Conservation (phyloP, 306 rosid species). For the Vicia faba region DNA sequence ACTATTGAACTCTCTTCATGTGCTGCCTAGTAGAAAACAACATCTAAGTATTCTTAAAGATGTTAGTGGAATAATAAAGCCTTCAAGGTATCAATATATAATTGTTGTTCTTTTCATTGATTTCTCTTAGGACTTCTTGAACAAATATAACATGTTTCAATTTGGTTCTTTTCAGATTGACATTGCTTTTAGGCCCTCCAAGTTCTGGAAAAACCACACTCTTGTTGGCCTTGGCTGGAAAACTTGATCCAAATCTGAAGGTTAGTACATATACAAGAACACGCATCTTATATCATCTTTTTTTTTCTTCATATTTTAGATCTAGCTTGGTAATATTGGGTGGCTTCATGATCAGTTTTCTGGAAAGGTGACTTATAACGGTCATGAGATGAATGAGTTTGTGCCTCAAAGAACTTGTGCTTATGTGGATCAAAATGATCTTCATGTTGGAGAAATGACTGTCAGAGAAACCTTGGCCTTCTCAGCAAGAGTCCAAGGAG, state of each 20-base stretch:
- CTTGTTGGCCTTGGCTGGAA: slow-evolving; percentile 72
- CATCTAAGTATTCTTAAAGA: slow-evolving; percentile 60
- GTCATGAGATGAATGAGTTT: slow-evolving; percentile 71
- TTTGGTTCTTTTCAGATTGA: slow-evolving; percentile 50
- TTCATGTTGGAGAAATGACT: slow-evolving; percentile 73
- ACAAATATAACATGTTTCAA: slow-evolving; percentile 5
- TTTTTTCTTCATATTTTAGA: background rate
- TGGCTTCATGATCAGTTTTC: slow-evolving; percentile 45
- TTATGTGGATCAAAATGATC: slow-evolving; percentile 75
- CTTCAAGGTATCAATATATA: slow-evolving; percentile 54
- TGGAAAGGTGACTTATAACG: slow-evolving; percentile 65
- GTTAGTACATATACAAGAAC: slow-evolving; percentile 38
- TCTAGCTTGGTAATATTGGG: background rate
- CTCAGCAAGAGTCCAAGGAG: slow-evolving; percentile 90
- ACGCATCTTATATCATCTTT: background rate
- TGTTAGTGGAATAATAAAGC: slow-evolving; percentile 79
- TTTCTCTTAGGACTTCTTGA: background rate
- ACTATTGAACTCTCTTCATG: slow-evolving; percentile 40
- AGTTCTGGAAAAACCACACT: slow-evolving; percentile 85
- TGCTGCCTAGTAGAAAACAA: slow-evolving; percentile 44
- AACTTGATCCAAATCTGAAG: slow-evolving; percentile 63
- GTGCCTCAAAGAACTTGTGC: slow-evolving; percentile 79
- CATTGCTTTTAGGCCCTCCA: slow-evolving; percentile 88
- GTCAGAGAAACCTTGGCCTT: slow-evolving; percentile 84
- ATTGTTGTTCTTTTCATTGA: background rate